phyloP scores from a whole-genome alignment of 306 rosid genomes.

The Rubus idaeus region DNA sequence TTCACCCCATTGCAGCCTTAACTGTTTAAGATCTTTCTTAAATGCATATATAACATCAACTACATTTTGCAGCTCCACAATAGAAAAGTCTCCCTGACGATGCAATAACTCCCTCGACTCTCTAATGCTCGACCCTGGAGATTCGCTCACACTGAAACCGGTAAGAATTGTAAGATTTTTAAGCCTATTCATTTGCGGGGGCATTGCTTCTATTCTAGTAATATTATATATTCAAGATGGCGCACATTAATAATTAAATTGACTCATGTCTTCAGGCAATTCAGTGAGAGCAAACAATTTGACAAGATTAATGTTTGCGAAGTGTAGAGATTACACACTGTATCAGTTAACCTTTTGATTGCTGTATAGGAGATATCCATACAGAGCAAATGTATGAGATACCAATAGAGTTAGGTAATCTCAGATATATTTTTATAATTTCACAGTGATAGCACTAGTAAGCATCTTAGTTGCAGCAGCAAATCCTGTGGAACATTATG shows the following conservation, averaged over 20 bases:
- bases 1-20: slow-evolving; percentile 7
- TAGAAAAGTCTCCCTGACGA: background rate
- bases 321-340: background rate
- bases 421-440: accelerated
- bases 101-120: background rate
- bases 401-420: background rate
- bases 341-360: background rate
- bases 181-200: background rate
- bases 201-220: background rate
- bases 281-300: background rate
- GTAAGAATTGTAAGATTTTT: background rate
- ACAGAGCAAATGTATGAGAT: background rate
- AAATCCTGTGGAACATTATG: too few species aligned
- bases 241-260: background rate
- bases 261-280: background rate
- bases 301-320: slow-evolving; percentile 14
- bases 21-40: slow-evolving; percentile 2
- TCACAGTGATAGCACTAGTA: background rate
- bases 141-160: background rate
- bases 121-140: background rate
- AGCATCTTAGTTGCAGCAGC: background rate
- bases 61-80: slow-evolving; percentile 15
- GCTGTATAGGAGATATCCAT: background rate
- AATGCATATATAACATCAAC: background rate
- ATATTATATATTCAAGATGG: background rate